Conservation (phyloP, 192 early-diverging fungal genomes). For the Haplosporangium gracile region DNA sequence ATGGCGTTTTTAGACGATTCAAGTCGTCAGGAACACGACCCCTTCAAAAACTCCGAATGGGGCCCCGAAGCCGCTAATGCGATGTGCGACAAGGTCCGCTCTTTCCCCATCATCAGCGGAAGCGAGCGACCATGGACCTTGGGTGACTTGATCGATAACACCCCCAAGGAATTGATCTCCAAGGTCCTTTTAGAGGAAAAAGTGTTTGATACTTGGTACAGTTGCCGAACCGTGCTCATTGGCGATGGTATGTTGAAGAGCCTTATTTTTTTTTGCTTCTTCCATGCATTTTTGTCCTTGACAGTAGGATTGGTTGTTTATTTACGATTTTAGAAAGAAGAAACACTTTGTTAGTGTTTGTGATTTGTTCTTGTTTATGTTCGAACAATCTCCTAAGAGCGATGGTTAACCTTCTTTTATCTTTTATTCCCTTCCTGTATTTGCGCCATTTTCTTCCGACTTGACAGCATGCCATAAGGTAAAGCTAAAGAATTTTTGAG, state of each 20-base stretch:
- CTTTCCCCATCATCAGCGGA: not conserved
- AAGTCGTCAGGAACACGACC: not conserved
- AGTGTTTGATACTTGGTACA: conserved; percentile 22
- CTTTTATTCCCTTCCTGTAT: not conserved
- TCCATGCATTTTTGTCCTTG: too few relatives aligned
- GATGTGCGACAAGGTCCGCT: not conserved
- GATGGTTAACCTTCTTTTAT: not conserved
- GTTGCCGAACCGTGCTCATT: not conserved
- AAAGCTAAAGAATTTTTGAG: not conserved
- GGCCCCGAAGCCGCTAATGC: not conserved
- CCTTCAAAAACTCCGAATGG: conserved; percentile 18
- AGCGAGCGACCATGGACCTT: not conserved
- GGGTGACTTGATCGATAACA: conserved; percentile 8
- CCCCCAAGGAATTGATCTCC: not conserved
- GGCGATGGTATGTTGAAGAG: conserved; percentile 16
- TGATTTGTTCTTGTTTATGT: not conserved
- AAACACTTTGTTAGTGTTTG: too few relatives aligned
- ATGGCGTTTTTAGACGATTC: conserved; percentile 2
- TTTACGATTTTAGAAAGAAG: too few relatives aligned
- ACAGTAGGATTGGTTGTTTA: too few relatives aligned
- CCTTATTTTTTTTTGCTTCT: too few relatives aligned
- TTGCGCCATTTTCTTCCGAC: not conserved
- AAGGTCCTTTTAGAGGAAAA: conserved; percentile 14
- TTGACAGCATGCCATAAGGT: conserved; percentile 20
- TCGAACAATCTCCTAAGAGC: too few relatives aligned